A percentile compares a stretch with the other conserved stretches of the same genome.
These are phyloP conservation scores for Phytopythium oedochilum DNA, from an alignment of 352 stramenopile genomes.

Conservation along the genomic window DNA sequence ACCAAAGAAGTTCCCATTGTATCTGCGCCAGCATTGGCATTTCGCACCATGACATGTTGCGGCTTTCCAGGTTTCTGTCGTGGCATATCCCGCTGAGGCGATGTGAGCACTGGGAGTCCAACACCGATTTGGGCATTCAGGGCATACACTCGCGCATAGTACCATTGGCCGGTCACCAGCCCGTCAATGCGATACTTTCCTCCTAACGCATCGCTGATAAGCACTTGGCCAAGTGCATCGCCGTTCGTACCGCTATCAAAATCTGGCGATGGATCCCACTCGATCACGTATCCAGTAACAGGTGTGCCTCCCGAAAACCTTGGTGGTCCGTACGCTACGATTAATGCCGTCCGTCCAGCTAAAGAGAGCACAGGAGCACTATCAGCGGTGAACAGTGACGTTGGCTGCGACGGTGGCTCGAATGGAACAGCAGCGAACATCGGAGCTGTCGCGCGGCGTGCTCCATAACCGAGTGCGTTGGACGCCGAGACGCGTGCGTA, in stretches of 20 bases:
- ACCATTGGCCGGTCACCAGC: conserved; percentile 39
- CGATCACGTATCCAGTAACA: conserved; percentile 88
- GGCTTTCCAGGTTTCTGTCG: conserved; percentile 43
- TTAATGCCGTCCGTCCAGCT: conserved; percentile 56
- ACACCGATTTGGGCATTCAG: conserved; percentile 53
- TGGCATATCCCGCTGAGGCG: conserved; percentile 57
- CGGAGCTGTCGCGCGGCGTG: conserved; percentile 52
- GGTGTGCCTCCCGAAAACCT: conserved; percentile 82
- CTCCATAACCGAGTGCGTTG: conserved; percentile 58
- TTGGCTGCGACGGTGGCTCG: conserved; percentile 39
- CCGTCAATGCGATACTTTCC: conserved; percentile 43
- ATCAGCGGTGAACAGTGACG: conserved; percentile 57
- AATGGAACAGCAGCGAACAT: conserved; percentile 59
- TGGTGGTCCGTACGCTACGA: conserved; percentile 77
- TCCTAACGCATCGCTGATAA: conserved; percentile 15
- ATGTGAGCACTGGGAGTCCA: conserved; percentile 32
- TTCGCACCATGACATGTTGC: conserved; percentile 26
- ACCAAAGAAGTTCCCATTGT: conserved; percentile 42
- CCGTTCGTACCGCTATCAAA: conserved; percentile 75
- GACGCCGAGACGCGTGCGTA: conserved; percentile 68
- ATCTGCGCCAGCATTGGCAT: conserved; percentile 18
- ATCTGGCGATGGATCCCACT: conserved; percentile 78
- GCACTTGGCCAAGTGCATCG: conserved; percentile 39
- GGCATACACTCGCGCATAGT: conserved; percentile 70
- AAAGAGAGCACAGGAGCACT: conserved; percentile 64